Evolutionary conservation across 805 yeast genomes (phyloP), one percentile per base, ranked within the genome.

Genomic region (Cyberlindnera samutprakarnensis): DNA sequence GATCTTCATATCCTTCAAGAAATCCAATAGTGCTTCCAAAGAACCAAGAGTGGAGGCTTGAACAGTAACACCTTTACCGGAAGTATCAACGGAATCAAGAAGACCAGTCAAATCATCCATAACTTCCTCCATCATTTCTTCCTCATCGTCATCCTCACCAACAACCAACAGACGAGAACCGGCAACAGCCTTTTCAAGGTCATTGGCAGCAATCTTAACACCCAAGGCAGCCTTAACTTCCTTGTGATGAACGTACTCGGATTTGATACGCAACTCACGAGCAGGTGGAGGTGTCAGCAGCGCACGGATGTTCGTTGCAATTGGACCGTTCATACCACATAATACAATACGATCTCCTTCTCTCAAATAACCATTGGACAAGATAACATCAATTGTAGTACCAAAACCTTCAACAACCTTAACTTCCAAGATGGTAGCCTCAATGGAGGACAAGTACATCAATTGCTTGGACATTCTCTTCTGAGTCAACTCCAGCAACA

Each of bases 31-130:
- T 4, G 99, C 99, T 66, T 92, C 99, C 51, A 92, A 68, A 26
- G 98, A 88, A 71, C 99, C 99, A 54, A 92, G 73, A 14, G 99
- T 92, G 6, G 96, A 87, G 2, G 98, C 96, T 66, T 92, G 99
- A 28, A 92, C 99, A 48, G 87, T 85, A 35, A 92, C 99, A 75
- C 99, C 99, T 56, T 75, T 77, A 53, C 98, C 99, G 28, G 88
- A 72, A 43, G 83, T 77, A 61, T 94, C 98, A 41, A 92, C 96
- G 41, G 95, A 82, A 58, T 88, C 96, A 49, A 92, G 70, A 47
- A 92, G 68, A 27, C 95, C 95, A 26, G 96, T 86, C 57, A 92
- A 70, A 59, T 92, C 99, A 52, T 90, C 96, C 98, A 92, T 94
- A 36, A 92, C 96, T 37, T 90, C 96, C 57, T 92, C 97, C 94